Evolutionary conservation across 768 basidiomycete species (phyloP), one percentile per base, ranked within the genome.

Genomic region (Amanita fuliginea): DNA sequence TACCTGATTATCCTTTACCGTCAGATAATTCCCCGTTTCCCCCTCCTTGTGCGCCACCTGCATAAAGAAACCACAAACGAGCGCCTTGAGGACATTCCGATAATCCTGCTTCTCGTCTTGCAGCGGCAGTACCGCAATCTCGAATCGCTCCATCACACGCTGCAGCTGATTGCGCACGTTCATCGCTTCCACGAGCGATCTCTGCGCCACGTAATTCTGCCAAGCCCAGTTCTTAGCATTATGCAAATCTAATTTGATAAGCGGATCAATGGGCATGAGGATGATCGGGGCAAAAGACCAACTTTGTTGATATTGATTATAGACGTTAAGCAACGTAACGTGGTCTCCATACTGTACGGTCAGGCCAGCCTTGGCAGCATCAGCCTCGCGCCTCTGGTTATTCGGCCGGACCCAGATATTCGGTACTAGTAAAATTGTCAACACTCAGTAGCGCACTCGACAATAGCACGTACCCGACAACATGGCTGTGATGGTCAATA

Each of bases 11-110:
- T 99, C 95, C 68, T 97, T 98, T 51, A 96, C 82, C 0, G 94
- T 99, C 54, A 84, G 53, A 61, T 99, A 98, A 48, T 74, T 77
- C 2, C 83, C 79, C 64, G 90, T 93, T 62, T 91, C 89, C 3
- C 90, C 89, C 61, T 94, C 92, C 63, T 89, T 88, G 64, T 96
- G 92, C 6, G 94, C 96, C 10, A 91, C 80, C 62, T 97, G 95
- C 95, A 96, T 97, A 69, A 97, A 99, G 75, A 89, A 99, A 1
- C 94, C 96, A 56, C 84, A 86, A 4, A 88, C 85, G 18, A 98
- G 72, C 0, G 86, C 85, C 64, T 83, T 82, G 22, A 91, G 78
- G 49, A 98, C 82, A 56, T 83, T 83, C 47, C 68, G 54, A 63
- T 78, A 85, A 54, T 85, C 76, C 60, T 83, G 86, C 59, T 72